These are phyloP conservation scores for Nemania abortiva DNA, from an alignment of 2,329 filamentous ascomycete genomes.

Conservation along the genomic window DNA sequence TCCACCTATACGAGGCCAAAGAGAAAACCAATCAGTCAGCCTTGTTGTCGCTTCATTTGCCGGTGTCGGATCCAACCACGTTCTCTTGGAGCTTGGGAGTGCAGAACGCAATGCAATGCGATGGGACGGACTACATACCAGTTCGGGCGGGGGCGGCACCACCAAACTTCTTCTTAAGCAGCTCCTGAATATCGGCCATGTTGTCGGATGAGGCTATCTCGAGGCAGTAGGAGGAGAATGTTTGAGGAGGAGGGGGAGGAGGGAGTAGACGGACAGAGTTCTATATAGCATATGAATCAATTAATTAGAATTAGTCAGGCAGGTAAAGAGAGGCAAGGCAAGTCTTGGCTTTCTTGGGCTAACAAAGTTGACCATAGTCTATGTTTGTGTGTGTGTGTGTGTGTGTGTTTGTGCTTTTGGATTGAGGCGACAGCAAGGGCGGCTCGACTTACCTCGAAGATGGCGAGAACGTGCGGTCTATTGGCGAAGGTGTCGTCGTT, in stretches of 20 bases:
- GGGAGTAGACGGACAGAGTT: conserved; percentile 11
- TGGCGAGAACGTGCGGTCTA: conserved; percentile 16
- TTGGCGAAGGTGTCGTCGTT: conserved; percentile 29
- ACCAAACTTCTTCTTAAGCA: conserved; percentile 56
- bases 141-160: conserved; percentile 51
- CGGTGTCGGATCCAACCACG: conserved; percentile 29
- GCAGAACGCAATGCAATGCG: neutral
- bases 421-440: neutral
- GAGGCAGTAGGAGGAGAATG: conserved; percentile 28
- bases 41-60: conserved; percentile 22
- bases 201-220: conserved; percentile 31
- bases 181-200: conserved; percentile 58
- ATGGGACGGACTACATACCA: conserved; percentile 44
- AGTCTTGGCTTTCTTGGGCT: neutral
- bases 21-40: conserved; percentile 30
- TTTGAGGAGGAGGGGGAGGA: conserved; percentile 6
- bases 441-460: conserved; percentile 27
- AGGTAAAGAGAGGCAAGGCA: neutral
- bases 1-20: conserved; percentile 67
- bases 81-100: neutral
- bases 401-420: too few species aligned
- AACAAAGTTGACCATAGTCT: too few species aligned
- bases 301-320: neutral
- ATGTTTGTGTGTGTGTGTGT: too few species aligned
- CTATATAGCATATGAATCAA: neutral